A percentile compares a stretch with the other conserved stretches of the same genome.
phyloP scores from a whole-genome alignment of 1,284 basidiomycete species.

The Fomitopsis palustris region DNA sequence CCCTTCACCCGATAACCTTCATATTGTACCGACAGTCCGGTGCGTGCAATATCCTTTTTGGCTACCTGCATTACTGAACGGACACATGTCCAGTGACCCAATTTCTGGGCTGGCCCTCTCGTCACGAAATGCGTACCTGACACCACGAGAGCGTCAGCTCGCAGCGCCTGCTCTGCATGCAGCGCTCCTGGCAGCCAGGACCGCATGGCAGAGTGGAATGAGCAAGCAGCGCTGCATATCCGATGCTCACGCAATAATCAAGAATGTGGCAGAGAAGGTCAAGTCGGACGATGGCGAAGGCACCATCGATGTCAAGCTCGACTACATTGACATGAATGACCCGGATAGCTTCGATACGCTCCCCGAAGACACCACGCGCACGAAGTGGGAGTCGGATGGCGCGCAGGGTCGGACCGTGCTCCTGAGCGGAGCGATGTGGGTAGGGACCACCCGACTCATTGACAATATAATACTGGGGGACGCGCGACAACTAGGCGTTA shows the following conservation, averaged over 20 bases:
- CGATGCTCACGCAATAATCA: constrained; percentile 39
- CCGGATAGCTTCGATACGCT: constrained; percentile 70
- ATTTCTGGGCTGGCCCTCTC: constrained; percentile 77
- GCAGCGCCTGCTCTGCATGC: constrained; percentile 71
- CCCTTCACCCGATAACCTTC: constrained; percentile 66
- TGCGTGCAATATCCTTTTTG: constrained; percentile 16
- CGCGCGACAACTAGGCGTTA: constrained; percentile 21
- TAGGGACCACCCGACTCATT: constrained; percentile 87
- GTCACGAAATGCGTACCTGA: constrained; percentile 88
- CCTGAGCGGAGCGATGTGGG: constrained; percentile 86
- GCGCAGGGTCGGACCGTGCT: constrained; percentile 50
- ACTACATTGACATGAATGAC: constrained; percentile 92
- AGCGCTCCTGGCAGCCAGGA: constrained; percentile 60
- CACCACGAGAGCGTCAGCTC: constrained; percentile 54
- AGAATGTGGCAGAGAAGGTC: constrained; percentile 25
- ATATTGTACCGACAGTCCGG: constrained; percentile 85
- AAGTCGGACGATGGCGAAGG: constrained; percentile 20
- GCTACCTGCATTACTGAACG: not conserved
- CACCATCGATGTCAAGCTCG: constrained; percentile 59
- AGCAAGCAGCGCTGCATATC: constrained; percentile 54
- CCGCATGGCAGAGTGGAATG: constrained; percentile 48
- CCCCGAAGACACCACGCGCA: constrained; percentile 28
- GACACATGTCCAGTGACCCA: constrained; percentile 34
- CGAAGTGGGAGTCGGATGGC: constrained; percentile 20
- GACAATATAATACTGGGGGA: constrained; percentile 87